These are phyloP conservation scores for Blastocystis hominis DNA, from an alignment of 352 stramenopile species.

Conservation along the genomic window DNA sequence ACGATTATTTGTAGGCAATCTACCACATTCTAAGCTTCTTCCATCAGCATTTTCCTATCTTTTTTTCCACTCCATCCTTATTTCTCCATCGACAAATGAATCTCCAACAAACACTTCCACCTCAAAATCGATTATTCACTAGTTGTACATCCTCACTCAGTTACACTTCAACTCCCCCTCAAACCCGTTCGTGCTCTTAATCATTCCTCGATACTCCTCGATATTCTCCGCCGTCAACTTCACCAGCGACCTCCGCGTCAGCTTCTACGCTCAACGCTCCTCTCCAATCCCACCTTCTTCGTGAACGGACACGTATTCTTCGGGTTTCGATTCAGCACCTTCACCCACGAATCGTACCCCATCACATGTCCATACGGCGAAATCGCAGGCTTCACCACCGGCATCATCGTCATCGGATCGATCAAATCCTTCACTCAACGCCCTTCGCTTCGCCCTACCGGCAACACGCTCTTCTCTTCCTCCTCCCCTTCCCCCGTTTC, in stretches of 20 bases:
- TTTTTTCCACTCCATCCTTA: too few species aligned
- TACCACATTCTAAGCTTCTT: too few species aligned
- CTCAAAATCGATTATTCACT: too few species aligned
- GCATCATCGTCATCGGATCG: constrained; percentile 61
- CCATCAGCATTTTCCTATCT: too few species aligned
- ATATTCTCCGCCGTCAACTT: constrained; percentile 60
- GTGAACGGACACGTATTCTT: constrained; percentile 62
- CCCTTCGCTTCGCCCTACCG: not conserved
- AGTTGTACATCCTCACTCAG: not conserved
- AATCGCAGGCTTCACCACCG: constrained; percentile 60
- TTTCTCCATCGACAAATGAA: too few species aligned
- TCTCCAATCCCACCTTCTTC: constrained; percentile 45
- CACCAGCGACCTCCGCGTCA: constrained; percentile 59
- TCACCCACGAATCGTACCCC: constrained; percentile 61
- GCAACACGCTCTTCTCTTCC: constrained; percentile 18
- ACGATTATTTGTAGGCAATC: too few species aligned
- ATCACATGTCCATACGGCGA: constrained; percentile 62
- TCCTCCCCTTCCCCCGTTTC: not conserved
- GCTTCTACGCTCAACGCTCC: constrained; percentile 12
- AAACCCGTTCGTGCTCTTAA: constrained; percentile 50
- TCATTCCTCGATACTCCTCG: constrained; percentile 61
- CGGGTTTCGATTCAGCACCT: constrained; percentile 59
- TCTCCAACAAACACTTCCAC: too few species aligned
- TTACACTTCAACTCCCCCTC: constrained; percentile 32
- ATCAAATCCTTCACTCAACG: constrained; percentile 38